Evolutionary conservation across 2,329 filamentous ascomycete species (phyloP).

Genomic region (Coniosporium tulheliwenetii): DNA sequence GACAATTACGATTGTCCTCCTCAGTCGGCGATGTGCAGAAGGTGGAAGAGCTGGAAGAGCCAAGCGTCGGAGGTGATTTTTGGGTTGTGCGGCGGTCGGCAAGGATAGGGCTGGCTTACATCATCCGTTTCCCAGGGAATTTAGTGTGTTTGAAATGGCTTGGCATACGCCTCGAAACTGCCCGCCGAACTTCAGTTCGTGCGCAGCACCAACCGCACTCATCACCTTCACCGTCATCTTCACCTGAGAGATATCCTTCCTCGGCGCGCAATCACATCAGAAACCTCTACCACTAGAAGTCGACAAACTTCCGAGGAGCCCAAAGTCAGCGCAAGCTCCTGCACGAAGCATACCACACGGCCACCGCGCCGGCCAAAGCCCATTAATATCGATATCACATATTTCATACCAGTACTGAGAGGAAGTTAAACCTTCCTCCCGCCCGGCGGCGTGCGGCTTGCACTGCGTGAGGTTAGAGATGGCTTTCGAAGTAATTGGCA

Average conservation of each 20-base stretch:
- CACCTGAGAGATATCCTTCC: too few species aligned
- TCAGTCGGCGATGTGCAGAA: constrained; percentile 35
- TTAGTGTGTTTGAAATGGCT: too few species aligned
- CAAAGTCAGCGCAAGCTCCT: constrained; percentile 4
- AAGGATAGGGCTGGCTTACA: too few species aligned
- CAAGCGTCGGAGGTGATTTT: neutral
- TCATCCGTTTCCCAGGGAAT: too few species aligned
- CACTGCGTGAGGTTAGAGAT: constrained; percentile 57
- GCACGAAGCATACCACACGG: constrained; percentile 7
- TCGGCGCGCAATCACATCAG: too few species aligned
- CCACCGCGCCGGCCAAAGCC: neutral
- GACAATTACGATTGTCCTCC: constrained; percentile 41
- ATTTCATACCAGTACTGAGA: neutral
- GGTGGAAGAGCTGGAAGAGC: constrained; percentile 2
- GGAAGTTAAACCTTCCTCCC: constrained; percentile 22
- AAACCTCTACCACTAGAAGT: too few species aligned
- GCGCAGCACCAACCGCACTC: too few species aligned
- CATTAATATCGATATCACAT: neutral
- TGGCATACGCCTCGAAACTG: too few species aligned
- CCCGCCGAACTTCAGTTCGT: too few species aligned
- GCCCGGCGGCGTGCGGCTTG: constrained; percentile 68
- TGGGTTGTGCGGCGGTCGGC: too few species aligned
- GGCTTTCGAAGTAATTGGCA: constrained; percentile 2
- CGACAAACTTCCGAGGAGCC: neutral
- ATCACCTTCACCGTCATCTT: too few species aligned